phyloP scores from a whole-genome alignment of 441 rosid species.

The Erodium chrysanthum region DNA sequence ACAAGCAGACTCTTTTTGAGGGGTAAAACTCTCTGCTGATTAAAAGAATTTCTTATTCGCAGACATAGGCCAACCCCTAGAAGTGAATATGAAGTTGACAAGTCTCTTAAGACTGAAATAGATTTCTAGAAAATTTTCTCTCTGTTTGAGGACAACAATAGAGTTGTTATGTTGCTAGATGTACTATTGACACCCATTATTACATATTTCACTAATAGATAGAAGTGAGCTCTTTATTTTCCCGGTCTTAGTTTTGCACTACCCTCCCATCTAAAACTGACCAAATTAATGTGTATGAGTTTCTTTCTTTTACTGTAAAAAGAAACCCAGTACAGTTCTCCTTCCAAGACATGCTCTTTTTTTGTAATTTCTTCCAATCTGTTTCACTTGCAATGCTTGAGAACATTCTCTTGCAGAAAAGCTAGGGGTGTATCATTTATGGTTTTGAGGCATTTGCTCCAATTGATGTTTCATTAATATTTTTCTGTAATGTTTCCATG shows the following conservation, averaged over 20 bases:
- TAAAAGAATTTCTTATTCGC: neutral
- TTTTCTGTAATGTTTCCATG: constrained; percentile 17
- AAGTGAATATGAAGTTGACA: neutral
- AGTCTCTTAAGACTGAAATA: neutral
- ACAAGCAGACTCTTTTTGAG: neutral
- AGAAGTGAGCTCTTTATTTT: neutral
- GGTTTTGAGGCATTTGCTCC: neutral
- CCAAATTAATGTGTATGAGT: neutral
- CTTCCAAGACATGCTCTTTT: neutral
- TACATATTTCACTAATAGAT: neutral
- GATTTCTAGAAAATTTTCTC: neutral
- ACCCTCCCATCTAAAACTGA: neutral
- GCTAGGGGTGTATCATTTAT: neutral
- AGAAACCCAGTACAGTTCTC: too few relatives aligned
- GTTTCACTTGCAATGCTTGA: neutral
- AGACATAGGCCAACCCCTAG: neutral
- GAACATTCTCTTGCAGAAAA: neutral
- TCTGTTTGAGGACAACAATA: neutral
- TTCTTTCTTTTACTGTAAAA: too few relatives aligned
- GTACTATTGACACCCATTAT: neutral
- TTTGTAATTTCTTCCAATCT: neutral
- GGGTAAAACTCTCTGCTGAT: neutral
- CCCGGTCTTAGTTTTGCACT: neutral
- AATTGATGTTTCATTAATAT: neutral
- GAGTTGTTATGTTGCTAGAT: neutral